Evolutionary conservation across 2,329 filamentous ascomycete genomes (phyloP), one percentile per base, ranked within the genome.

Genomic region (Fusarium sp.): DNA sequence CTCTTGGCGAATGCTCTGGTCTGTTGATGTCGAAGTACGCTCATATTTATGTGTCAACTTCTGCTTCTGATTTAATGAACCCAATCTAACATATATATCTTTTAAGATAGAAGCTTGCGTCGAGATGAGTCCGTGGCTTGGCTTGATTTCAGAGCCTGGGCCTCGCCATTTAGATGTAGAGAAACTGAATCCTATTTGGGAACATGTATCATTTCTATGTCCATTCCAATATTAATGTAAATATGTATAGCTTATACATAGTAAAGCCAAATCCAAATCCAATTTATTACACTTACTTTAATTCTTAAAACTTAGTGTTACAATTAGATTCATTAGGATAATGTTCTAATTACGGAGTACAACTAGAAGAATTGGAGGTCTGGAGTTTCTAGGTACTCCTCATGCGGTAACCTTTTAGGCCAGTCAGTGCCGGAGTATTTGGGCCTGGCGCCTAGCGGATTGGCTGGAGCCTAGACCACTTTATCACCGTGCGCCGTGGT

Each of bases 381-480:
- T 24, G 28, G 39, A 22, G 35, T 40, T 20, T 17, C 53, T 19
- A n/a, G n/a, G n/a, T n/a, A 44, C 28, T 51, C 24, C 7, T 37
- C 14, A 30, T 30, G 28, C 28, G 28, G 33, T 55, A 50, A 50
- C 43, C 60, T 53, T 51, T 47, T 20, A 44, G 24, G 28, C 37
- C 30, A 28, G 33, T 37, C 40, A 41, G 40, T 19, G 30, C 35
- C 35, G 40, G 32, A 56, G 45, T 44, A 49, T 35, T 24, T 47
- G n/a, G 52, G 35, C 26, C 45, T 61, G 47, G 30, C 32, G 37
- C 48, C 53, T 33, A 26, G 32, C 52, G 49, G 56, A 56, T 52
- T 70, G 55, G 54, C 51, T 66, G 62, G 47, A 56, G 62, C 64
- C 62, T 56, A 44, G 60, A 44, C 62, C 52, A 62, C 54, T 46